Evolutionary conservation across 305 asterid genomes (phyloP).

Genomic region (Fraxinus sp.): DNA sequence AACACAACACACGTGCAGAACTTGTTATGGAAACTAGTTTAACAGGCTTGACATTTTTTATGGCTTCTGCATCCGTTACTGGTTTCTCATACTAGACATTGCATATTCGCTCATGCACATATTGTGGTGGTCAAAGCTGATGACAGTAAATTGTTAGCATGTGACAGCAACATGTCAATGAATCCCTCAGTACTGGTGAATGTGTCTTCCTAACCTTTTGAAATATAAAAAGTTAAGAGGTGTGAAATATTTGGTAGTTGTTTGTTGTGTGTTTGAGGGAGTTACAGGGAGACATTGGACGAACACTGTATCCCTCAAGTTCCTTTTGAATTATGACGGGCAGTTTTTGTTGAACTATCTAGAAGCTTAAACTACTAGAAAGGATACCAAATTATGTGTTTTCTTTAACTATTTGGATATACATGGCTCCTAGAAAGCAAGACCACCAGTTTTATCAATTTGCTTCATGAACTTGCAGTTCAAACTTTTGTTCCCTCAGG

Average conservation of each 20-base stretch:
- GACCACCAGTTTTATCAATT: not conserved
- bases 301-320: not conserved
- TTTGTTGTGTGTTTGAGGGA: slow-evolving; percentile 8
- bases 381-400: not conserved
- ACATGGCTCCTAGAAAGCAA: not conserved
- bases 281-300: slow-evolving; percentile 3
- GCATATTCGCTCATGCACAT: not conserved
- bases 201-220: not conserved
- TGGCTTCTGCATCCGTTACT: slow-evolving; percentile 19
- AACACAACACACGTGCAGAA: not conserved
- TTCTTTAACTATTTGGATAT: not conserved
- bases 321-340: not conserved
- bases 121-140: not conserved
- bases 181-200: slow-evolving; percentile 9
- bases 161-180: slow-evolving; percentile 8
- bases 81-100: slow-evolving; percentile 16
- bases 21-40: not conserved
- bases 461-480: not conserved
- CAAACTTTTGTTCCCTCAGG: not conserved
- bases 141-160: not conserved
- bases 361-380: not conserved
- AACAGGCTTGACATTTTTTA: slow-evolving; percentile 1
- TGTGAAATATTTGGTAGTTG: not conserved
- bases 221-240: not conserved
- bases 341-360: not conserved